Percentiles rank a stretch among this genome's conserved stretches.
These are phyloP conservation scores for Acacia acuminata DNA, from an alignment of 306 rosid species.

Conservation along the genomic window DNA sequence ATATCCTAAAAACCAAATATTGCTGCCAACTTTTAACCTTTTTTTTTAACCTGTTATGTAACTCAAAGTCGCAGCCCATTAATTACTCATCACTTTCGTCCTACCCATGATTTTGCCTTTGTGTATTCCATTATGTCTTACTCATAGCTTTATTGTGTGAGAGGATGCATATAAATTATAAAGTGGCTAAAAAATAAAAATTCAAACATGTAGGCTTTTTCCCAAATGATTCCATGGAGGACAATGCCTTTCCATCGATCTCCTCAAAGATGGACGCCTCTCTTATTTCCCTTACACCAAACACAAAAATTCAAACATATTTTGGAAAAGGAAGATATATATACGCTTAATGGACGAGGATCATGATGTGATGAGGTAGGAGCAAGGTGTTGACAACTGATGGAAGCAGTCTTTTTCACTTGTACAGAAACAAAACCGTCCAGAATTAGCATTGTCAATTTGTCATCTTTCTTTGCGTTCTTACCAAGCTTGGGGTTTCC, in stretches of 20 bases:
- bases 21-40: not conserved
- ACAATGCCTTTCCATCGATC: not conserved
- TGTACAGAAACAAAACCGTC: too few species aligned
- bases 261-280: not conserved
- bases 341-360: too few species aligned
- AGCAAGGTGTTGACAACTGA: too few species aligned
- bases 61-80: not conserved
- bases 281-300: not conserved
- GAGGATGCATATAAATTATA: not conserved
- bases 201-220: not conserved
- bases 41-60: not conserved
- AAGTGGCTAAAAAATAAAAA: not conserved
- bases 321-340: too few species aligned
- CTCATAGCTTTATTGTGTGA: not conserved
- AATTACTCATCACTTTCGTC: not conserved
- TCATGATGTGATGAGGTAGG: too few species aligned
- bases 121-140: not conserved
- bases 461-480: too few species aligned
- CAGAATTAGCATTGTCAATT: too few species aligned
- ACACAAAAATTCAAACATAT: not conserved
- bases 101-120: not conserved
- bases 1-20: not conserved
- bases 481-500: too few species aligned
- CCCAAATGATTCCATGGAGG: not conserved
- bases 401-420: too few species aligned